A percentile compares a stretch with the other conserved stretches of the same genome.
Evolutionary conservation across 192 early-diverging fungal genomes (phyloP).

Genomic region (Coemansia interrupta): DNA sequence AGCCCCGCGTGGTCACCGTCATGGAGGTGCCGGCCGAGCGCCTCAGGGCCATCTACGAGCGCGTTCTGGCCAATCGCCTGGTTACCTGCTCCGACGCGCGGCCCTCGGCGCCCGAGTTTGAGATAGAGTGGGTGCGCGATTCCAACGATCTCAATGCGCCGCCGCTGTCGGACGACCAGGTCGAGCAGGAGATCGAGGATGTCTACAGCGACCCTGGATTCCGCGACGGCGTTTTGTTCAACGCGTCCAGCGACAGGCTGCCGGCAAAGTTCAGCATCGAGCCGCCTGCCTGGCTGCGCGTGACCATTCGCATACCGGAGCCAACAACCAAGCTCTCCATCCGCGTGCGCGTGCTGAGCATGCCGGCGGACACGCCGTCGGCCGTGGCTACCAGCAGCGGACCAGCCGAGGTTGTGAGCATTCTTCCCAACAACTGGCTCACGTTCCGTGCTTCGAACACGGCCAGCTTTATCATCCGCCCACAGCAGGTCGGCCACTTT

Average conservation of each 20-base stretch:
- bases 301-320: conserved; percentile 48
- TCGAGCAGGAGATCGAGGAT: conserved; percentile 43
- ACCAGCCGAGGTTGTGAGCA: conserved; percentile 15
- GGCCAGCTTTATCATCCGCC: conserved; percentile 47
- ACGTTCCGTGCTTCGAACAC: conserved; percentile 22
- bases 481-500: conserved; percentile 41
- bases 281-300: conserved; percentile 45
- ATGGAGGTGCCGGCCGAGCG: conserved; percentile 51
- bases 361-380: conserved; percentile 15
- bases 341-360: conserved; percentile 32
- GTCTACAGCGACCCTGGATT: conserved; percentile 54
- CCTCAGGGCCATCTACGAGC: conserved; percentile 42
- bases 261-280: conserved; percentile 47
- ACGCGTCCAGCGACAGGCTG: conserved; percentile 52
- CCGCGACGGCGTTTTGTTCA: conserved; percentile 51
- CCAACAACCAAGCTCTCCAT: conserved; percentile 33
- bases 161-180: conserved; percentile 41
- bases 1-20: conserved; percentile 51
- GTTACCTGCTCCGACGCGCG: conserved; percentile 47
- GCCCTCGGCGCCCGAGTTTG: conserved; percentile 45
- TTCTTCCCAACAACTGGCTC: conserved; percentile 31
- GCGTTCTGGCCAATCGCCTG: conserved; percentile 40
- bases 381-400: conserved; percentile 1
- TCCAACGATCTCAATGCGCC: conserved; percentile 18
- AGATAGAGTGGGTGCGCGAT: conserved; percentile 49